phyloP scores from a whole-genome alignment of 768 basidiomycete genomes.

The Mycena indigotica region DNA sequence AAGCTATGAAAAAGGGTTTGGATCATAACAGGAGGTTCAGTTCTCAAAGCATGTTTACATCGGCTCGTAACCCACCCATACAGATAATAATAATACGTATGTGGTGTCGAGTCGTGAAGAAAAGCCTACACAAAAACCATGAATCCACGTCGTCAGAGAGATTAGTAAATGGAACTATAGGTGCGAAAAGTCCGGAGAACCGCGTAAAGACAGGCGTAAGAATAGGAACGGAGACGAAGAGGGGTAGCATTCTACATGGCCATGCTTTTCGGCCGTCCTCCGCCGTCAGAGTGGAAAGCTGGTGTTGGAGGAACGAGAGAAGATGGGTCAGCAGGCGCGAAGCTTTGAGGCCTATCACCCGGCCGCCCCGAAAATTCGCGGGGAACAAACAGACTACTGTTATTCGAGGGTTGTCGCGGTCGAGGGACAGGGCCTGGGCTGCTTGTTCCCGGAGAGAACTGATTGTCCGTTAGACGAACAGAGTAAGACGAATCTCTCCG shows the following conservation, averaged over 20 bases:
- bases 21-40: background rate
- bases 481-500: background rate
- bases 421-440: slow-evolving; percentile 15
- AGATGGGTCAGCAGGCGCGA: slow-evolving; percentile 22
- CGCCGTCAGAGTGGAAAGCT: slow-evolving; percentile 18
- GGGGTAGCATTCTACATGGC: slow-evolving; percentile 7
- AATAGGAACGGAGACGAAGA: no score
- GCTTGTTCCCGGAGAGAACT: slow-evolving; percentile 17
- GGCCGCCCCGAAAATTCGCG: slow-evolving; percentile 16
- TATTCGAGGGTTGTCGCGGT: slow-evolving; percentile 16
- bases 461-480: slow-evolving; percentile 6
- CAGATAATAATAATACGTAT: slow-evolving; percentile 10
- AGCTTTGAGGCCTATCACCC: slow-evolving; percentile 42
- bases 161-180: slow-evolving; percentile 16
- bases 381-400: slow-evolving; percentile 18
- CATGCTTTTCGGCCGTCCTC: slow-evolving; percentile 24
- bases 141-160: slow-evolving; percentile 14
- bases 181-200: background rate
- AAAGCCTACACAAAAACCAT: slow-evolving; percentile 7
- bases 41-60: slow-evolving; percentile 11
- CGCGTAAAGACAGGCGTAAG: slow-evolving; percentile 15
- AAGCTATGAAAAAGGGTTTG: background rate
- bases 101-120: slow-evolving; percentile 3
- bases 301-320: slow-evolving; percentile 16
- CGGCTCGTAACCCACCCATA: slow-evolving; percentile 6